Percentiles rank a stretch among this genome's conserved stretches.
phyloP scores from a whole-genome alignment of 2,329 filamentous ascomycete species.

The Thielaviopsis punctulata region DNA sequence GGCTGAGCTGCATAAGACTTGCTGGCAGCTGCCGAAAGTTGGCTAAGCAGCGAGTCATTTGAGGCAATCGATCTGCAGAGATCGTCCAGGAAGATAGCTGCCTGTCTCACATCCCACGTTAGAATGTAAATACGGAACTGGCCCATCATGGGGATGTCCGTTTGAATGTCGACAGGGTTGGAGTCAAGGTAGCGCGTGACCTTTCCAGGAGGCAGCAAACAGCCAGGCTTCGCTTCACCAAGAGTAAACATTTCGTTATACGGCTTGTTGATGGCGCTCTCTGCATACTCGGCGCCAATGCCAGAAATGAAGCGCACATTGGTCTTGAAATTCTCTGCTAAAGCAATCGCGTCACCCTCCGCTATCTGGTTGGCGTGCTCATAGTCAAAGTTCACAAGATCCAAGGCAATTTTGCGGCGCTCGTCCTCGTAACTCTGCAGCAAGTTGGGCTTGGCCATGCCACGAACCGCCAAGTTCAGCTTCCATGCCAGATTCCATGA shows the following conservation, averaged over 20 bases:
- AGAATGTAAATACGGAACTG: slow-evolving; percentile 65
- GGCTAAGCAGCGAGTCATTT: slow-evolving; percentile 37
- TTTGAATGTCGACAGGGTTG: slow-evolving; percentile 60
- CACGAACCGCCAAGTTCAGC: slow-evolving; percentile 34
- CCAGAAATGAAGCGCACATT: slow-evolving; percentile 61
- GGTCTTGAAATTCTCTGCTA: slow-evolving; percentile 51
- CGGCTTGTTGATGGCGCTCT: slow-evolving; percentile 32
- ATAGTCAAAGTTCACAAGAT: slow-evolving; percentile 42
- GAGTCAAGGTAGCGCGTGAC: slow-evolving; percentile 61
- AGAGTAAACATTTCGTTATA: slow-evolving; percentile 24
- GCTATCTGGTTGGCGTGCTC: slow-evolving; percentile 41
- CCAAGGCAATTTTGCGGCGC: slow-evolving; percentile 41
- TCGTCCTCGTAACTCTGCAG: slow-evolving; percentile 46
- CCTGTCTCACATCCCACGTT: slow-evolving; percentile 40
- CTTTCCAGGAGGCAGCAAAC: slow-evolving; percentile 46
- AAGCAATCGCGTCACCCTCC: slow-evolving; percentile 41
- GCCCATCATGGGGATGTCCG: slow-evolving; percentile 60
- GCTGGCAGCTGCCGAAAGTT: slow-evolving; percentile 39
- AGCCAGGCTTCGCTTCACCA: slow-evolving; percentile 35
- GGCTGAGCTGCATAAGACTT: slow-evolving; percentile 45
- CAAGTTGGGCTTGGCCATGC: slow-evolving; percentile 35
- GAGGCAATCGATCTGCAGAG: slow-evolving; percentile 39
- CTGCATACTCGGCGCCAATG: slow-evolving; percentile 44
- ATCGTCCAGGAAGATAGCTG: slow-evolving; percentile 38
- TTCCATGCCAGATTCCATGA: slow-evolving; percentile 42